A percentile compares a stretch with the other conserved stretches of the same genome.
Conservation (phyloP, 768 basidiomycete species). For the Agaricus subrufescens region DNA sequence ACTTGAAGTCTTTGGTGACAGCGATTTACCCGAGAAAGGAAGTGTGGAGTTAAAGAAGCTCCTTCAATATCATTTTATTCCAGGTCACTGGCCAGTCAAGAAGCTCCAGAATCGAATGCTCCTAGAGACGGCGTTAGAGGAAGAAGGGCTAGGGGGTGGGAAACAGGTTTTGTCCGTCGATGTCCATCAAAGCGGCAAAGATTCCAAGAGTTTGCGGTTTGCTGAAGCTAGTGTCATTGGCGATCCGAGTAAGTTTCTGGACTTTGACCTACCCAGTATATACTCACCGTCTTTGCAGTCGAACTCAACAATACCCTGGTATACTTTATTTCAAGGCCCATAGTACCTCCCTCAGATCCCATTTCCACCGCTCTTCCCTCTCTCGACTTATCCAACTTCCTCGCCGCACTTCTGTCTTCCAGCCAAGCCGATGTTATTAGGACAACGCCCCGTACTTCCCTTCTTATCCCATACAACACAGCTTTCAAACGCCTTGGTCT, state of each 20-base stretch:
- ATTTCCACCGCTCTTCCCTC: constrained; percentile 76
- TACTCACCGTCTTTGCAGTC: constrained; percentile 36
- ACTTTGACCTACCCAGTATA: neutral
- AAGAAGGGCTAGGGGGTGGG: constrained; percentile 63
- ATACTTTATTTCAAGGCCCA: constrained; percentile 83
- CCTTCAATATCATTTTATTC: constrained; percentile 88
- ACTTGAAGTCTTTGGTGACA: constrained; percentile 48
- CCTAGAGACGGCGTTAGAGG: constrained; percentile 73
- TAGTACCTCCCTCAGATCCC: constrained; percentile 78
- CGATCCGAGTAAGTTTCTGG: constrained; percentile 55
- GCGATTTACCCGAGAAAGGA: constrained; percentile 58
- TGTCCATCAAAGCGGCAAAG: constrained; percentile 45
- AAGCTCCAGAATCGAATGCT: constrained; percentile 73
- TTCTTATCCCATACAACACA: constrained; percentile 85
- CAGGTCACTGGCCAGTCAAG: constrained; percentile 66
- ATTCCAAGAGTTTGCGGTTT: constrained; percentile 62
- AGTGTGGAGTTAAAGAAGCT: constrained; percentile 66
- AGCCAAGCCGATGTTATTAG: constrained; percentile 69
- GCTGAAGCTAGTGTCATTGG: constrained; percentile 80
- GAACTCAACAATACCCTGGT: constrained; percentile 74
- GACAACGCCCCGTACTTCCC: constrained; percentile 63
- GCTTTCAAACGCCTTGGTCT: constrained; percentile 84
- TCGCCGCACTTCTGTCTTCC: constrained; percentile 87
- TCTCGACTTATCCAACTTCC: constrained; percentile 85
- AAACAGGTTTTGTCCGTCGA: constrained; percentile 68